Percentiles rank a stretch among this genome's conserved stretches.
Conservation (phyloP, 2,329 filamentous ascomycete genomes). For the Paraphaeosphaeria sporulosa region DNA sequence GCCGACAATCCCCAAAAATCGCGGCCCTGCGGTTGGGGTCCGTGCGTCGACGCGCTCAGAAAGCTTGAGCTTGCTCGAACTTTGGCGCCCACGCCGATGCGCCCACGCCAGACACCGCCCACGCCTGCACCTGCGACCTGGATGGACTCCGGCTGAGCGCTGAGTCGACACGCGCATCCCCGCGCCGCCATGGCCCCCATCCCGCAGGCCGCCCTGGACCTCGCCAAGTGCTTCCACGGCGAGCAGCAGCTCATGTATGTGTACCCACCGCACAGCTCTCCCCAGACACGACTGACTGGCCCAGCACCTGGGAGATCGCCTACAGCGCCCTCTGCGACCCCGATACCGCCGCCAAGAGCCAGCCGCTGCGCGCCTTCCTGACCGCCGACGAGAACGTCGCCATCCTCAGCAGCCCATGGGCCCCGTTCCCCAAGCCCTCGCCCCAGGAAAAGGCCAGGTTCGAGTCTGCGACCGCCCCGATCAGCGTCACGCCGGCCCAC, state of each 20-base stretch:
- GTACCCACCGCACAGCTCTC: conserved; percentile 22
- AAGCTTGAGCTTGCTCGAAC: conserved; percentile 13
- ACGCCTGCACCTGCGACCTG: conserved; percentile 27
- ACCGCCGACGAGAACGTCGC: conserved; percentile 71
- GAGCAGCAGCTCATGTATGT: conserved; percentile 81
- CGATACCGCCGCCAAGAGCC: conserved; percentile 51
- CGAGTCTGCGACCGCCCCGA: conserved; percentile 84
- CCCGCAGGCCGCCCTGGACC: conserved; percentile 65
- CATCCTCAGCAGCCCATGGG: conserved; percentile 73
- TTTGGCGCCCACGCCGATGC: conserved; percentile 1
- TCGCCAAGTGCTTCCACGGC: conserved; percentile 85
- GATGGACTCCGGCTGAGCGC: conserved; percentile 45
- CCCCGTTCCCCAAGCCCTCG: conserved; percentile 70
- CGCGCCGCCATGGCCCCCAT: conserved; percentile 49
- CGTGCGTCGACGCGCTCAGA: conserved; percentile 12
- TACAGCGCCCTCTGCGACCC: conserved; percentile 62
- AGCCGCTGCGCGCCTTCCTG: conserved; percentile 70
- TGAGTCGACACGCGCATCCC: conserved; percentile 37
- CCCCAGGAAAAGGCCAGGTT: conserved; percentile 73
- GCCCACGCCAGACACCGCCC: conserved; percentile 26
- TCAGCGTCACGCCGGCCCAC: conserved; percentile 76
- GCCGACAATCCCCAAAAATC: conserved; percentile 1
- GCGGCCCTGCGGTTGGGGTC: no score
- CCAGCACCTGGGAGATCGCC: conserved; percentile 67
- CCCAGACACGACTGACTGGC: conserved; percentile 43